Evolutionary conservation across 345 rosid genomes (phyloP), one percentile per base, ranked within the genome.

Genomic region (Camelina sativa): DNA sequence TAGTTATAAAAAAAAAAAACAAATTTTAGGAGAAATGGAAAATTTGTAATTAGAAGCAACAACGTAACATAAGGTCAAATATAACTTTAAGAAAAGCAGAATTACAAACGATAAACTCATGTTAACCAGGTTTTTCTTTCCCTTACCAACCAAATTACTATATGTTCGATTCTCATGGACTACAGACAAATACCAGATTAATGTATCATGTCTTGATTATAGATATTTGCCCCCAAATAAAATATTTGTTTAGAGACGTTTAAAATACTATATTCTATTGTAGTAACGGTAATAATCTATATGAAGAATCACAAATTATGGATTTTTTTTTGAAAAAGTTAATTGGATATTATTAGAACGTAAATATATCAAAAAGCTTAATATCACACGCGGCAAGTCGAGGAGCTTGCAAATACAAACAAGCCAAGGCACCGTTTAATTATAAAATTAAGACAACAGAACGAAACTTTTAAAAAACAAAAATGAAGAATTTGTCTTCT

Each of bases 371-470:
- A 62, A 7, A 63, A 43, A 62, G 15, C 15, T 0, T 16, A 60
- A 59, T 12, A 30, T 22, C 13, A 76, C 79, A 76, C 79, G 74
- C 56, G 74, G 74, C 79, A 76, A 61, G 55, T 48, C 57, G 69
- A 68, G 30, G 79, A 61, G 69, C 19, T 62, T 22, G 65, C 75
- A 69, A 69, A 69, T 34, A 62, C 35, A 47, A 75, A 61, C 56
- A 76, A 53, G 51, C 41, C 75, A 76, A 76, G 64, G 34, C 28
- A 74, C 16, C 44, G 7, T 30, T 37, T 52, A 19, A 17, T 8
- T 17, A 11, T 41, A 43, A 22, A 23, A 53, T 23, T 11, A 53
- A 53, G 16, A 23, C 16, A 11, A 8, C 3, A 3, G 57, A 53
- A 53, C 11, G 15, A 53, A 50, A 6, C 7, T 51, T 13, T 2